phyloP scores from a whole-genome alignment of 345 rosid genomes.

The Pelargonium nanum region DNA sequence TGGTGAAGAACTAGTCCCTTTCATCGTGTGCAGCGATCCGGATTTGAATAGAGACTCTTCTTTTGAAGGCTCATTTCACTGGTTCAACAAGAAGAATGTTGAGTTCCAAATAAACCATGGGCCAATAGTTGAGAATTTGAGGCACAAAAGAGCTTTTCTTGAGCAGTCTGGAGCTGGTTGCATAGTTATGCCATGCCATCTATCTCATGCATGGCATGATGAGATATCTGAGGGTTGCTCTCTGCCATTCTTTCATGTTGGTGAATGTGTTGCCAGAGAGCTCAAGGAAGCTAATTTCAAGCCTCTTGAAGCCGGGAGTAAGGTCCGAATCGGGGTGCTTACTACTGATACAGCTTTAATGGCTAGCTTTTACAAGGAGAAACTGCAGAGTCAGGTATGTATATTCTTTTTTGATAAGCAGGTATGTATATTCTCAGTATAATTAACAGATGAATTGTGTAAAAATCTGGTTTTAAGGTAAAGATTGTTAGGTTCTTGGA shows the following conservation, averaged over 20 bases:
- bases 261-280: slow-evolving; percentile 54
- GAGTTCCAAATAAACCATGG: neutral
- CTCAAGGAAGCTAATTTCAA: slow-evolving; percentile 46
- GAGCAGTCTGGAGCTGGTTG: slow-evolving; percentile 56
- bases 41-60: slow-evolving; percentile 6
- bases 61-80: neutral
- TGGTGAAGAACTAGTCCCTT: slow-evolving; percentile 27
- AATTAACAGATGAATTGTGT: too few relatives aligned
- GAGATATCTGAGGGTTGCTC: slow-evolving; percentile 44
- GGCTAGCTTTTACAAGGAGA: slow-evolving; percentile 47
- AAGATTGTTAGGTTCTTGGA: neutral
- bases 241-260: slow-evolving; percentile 46
- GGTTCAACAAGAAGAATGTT: neutral
- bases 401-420: too few relatives aligned
- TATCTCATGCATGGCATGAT: slow-evolving; percentile 45
- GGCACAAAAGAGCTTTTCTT: slow-evolving; percentile 40
- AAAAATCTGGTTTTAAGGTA: too few relatives aligned
- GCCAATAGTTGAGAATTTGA: slow-evolving; percentile 31
- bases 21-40: slow-evolving; percentile 36
- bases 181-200: slow-evolving; percentile 58
- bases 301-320: slow-evolving; percentile 55
- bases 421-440: too few relatives aligned
- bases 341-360: slow-evolving; percentile 28
- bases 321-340: slow-evolving; percentile 51
- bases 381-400: slow-evolving; percentile 52